Conservation (phyloP, 2,329 filamentous ascomycete species). For the Ramichloridium luteum region DNA sequence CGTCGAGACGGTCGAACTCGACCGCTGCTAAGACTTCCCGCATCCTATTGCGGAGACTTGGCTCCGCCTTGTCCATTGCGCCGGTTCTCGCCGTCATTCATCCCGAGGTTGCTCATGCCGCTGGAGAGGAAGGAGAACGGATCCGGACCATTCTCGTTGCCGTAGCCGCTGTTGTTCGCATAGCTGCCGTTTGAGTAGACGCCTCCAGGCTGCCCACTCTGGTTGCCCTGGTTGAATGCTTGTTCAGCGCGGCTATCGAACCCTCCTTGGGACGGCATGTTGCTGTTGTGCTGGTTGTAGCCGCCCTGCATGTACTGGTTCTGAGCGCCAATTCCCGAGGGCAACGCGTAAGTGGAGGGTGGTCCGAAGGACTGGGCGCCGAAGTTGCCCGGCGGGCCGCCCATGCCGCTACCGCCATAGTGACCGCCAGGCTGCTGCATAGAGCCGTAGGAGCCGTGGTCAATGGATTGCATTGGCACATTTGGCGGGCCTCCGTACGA, state of each 20-base stretch:
- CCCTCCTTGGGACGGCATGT: conserved; percentile 63
- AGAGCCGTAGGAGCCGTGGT: conserved; percentile 16
- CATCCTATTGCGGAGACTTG: conserved; percentile 23
- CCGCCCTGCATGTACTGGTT: conserved; percentile 76
- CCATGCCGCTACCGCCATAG: conserved; percentile 52
- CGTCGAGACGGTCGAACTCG: neutral
- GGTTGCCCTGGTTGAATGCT: conserved; percentile 69
- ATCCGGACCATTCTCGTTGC: conserved; percentile 49
- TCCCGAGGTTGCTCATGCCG: conserved; percentile 59
- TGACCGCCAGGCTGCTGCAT: conserved; percentile 54
- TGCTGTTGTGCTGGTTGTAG: conserved; percentile 47
- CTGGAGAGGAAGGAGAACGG: conserved; percentile 70
- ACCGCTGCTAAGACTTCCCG: neutral
- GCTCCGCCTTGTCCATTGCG: conserved; percentile 28
- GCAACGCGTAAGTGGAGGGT: conserved; percentile 78
- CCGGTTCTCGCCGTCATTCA: conserved; percentile 43
- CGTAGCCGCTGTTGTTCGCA: conserved; percentile 34
- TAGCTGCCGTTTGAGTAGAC: conserved; percentile 51
- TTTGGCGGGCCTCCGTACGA: conserved; percentile 59
- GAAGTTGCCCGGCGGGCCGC: conserved; percentile 40
- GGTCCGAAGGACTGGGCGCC: conserved; percentile 73
- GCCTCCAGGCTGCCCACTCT: conserved; percentile 43
- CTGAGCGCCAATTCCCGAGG: conserved; percentile 70
- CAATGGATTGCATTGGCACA: conserved; percentile 48
- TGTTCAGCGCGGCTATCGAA: conserved; percentile 94